Conservation (phyloP, 2,329 filamentous ascomycete genomes). For the Plectosphaerella plurivora region DNA sequence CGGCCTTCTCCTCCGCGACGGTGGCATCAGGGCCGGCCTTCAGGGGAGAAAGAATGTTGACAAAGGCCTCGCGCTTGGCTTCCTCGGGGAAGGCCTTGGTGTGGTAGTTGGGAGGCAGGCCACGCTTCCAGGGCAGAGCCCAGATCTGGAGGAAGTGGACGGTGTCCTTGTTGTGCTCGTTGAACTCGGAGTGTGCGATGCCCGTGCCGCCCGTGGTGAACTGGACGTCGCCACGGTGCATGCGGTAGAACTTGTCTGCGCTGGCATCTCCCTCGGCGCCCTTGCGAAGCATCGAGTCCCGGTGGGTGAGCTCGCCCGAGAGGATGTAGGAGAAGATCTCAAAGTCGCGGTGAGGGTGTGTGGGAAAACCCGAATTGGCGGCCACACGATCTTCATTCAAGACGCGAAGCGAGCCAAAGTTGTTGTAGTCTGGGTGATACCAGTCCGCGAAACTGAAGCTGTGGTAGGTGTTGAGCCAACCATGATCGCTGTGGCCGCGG, state of each 20-base stretch:
- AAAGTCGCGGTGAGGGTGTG: constrained; percentile 79
- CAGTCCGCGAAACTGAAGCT: constrained; percentile 77
- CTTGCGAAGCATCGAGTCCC: constrained; percentile 77
- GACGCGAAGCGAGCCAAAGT: constrained; percentile 74
- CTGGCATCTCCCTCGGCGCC: constrained; percentile 53
- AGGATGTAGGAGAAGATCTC: constrained; percentile 89
- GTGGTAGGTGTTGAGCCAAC: constrained; percentile 85
- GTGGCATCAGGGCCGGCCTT: constrained; percentile 62
- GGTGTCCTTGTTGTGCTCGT: constrained; percentile 65
- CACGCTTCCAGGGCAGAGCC: constrained; percentile 72
- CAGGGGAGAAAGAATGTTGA: constrained; percentile 72
- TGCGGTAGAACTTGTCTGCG: constrained; percentile 60
- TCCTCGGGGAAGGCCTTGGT: constrained; percentile 70
- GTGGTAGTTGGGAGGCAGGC: constrained; percentile 71
- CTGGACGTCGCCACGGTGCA: constrained; percentile 79
- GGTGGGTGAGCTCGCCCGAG: constrained; percentile 80
- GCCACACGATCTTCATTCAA: constrained; percentile 86
- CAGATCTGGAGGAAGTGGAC: constrained; percentile 89
- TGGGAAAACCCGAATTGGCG: constrained; percentile 72
- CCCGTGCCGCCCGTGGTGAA: constrained; percentile 84
- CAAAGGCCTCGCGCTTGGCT: constrained; percentile 65
- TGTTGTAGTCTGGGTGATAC: constrained; percentile 62
- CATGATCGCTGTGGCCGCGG: constrained; percentile 75
- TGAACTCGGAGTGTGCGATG: constrained; percentile 78
- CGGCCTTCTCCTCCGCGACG: constrained; percentile 57